Conservation (phyloP, 164 flowering plant species). For the Macadamia integrifolia region DNA sequence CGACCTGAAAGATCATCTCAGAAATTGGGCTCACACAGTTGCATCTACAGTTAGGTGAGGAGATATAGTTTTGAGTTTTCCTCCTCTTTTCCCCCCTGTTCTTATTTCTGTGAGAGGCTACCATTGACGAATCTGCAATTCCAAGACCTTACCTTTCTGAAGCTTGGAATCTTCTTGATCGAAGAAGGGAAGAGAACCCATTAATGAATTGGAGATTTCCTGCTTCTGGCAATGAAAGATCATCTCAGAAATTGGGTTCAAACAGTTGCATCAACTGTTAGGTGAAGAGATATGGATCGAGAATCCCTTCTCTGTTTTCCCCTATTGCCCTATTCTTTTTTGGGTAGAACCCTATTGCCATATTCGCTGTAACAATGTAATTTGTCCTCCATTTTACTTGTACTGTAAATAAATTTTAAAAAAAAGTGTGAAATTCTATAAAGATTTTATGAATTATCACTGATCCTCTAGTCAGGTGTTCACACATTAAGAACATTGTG, state of each 20-base stretch:
- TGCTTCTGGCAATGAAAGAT: constrained; percentile 46
- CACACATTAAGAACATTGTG: no score
- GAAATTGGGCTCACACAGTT: constrained; percentile 67
- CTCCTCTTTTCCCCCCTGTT: no score
- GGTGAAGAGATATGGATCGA: constrained; percentile 1
- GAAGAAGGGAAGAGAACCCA: constrained; percentile 21
- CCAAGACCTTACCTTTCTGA: constrained; percentile 78
- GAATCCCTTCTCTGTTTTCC: background rate
- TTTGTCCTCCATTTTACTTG: no score
- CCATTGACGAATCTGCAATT: constrained; percentile 12
- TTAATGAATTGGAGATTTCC: constrained; percentile 51
- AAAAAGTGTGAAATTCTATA: no score
- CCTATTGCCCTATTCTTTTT: no score
- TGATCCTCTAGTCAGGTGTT: no score
- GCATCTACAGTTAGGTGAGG: constrained; percentile 48
- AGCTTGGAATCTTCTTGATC: constrained; percentile 47
- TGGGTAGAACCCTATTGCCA: no score
- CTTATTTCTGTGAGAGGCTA: no score
- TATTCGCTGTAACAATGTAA: no score
- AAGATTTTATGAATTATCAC: no score
- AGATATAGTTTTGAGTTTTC: background rate
- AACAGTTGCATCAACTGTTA: constrained; percentile 56
- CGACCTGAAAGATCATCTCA: constrained; percentile 63
- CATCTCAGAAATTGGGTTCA: constrained; percentile 70
- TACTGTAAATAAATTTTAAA: no score